A percentile compares a stretch with the other conserved stretches of the same genome.
These are phyloP conservation scores for Leishmania tropica DNA, from an alignment of 208 protist species.

Conservation along the genomic window DNA sequence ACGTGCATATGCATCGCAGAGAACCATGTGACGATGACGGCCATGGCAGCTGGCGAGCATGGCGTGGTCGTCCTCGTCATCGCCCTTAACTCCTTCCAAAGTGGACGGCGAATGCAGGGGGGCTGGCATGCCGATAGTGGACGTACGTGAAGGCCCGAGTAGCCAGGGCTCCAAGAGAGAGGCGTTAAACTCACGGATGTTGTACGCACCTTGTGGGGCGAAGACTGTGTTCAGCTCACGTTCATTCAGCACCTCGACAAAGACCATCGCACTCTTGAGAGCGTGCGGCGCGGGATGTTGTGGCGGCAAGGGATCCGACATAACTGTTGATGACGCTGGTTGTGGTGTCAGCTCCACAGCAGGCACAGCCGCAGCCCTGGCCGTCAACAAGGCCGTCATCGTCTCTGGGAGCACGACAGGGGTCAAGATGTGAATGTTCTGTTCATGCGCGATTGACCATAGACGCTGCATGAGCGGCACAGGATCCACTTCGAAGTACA, in stretches of 20 bases:
- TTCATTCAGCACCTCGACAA: slow-evolving; percentile 65
- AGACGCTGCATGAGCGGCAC: slow-evolving; percentile 57
- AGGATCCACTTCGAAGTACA: slow-evolving; percentile 81
- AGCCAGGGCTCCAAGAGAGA: slow-evolving; percentile 35
- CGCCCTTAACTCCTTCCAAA: not conserved
- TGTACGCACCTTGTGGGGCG: slow-evolving; percentile 38
- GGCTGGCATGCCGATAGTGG: not conserved
- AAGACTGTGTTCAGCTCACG: slow-evolving; percentile 49
- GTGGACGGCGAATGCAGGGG: not conserved
- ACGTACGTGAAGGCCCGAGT: not conserved
- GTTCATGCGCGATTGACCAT: slow-evolving; percentile 29
- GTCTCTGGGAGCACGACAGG: slow-evolving; percentile 31
- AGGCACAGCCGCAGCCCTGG: not conserved
- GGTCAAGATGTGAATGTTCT: slow-evolving; percentile 31
- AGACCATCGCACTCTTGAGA: slow-evolving; percentile 52
- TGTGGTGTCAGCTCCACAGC: not conserved
- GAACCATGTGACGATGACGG: slow-evolving; percentile 17
- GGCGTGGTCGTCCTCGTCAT: not conserved
- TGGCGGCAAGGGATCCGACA: not conserved
- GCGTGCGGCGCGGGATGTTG: not conserved
- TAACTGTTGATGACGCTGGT: not conserved
- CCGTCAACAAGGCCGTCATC: not conserved
- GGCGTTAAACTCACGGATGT: slow-evolving; percentile 47
- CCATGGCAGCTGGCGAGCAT: not conserved
- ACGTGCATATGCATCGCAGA: slow-evolving; percentile 27